Base-by-base conservation (phyloP, 768 basidiomycete genomes). In the Pulveroboletus sp. region DNA sequence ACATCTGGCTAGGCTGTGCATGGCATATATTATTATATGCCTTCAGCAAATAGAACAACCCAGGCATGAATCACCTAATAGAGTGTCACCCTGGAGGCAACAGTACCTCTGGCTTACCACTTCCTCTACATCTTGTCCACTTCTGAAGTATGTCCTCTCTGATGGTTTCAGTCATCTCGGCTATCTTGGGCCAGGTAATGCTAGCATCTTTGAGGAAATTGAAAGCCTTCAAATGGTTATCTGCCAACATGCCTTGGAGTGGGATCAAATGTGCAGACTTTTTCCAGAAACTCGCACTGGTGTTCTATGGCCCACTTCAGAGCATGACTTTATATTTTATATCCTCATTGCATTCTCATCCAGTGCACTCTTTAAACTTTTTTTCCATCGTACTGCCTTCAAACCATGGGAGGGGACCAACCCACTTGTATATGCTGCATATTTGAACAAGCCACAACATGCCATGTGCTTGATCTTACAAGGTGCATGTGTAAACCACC, bases 91-190 rank as follows among this genome's bases (percentile, higher is more conserved):
- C 1, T 24, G 22, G 17, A n/a, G 14, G 30, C 32, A 57, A 27
- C 22, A 0, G 2, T 2, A 20, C 22, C 9, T 17, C 8, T 1
- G 5, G 1, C 14, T n/a, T 11, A 30, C 35, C 1, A 40, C 39
- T 3, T 43, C n/a, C 1, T 14, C 30, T 4, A 0, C 4, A 5
- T 39, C 39, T 17, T 49, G 29, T 0, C 57, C 49, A 1, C 45
- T 59, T 31, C 22, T 44, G 13, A 24, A 17, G 22, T 59, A 59
- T 10, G 49, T 59, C 3, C 46, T 59, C 10, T 50, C 57, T 0
- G 1, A 51, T 23, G 55, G 54, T 0, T 51, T 56, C 6, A 35
- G 5, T n/a, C 55, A 56, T 19, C 55, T 56, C 6, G 17, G 37
- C 10, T 19, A 43, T 26, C 43, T 56, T 1, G 37, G 14, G 7